Percentiles rank a stretch among this genome's conserved stretches.
Evolutionary conservation across 2,329 filamentous ascomycete species (phyloP).

Genomic region (Thielaviopsis populi): DNA sequence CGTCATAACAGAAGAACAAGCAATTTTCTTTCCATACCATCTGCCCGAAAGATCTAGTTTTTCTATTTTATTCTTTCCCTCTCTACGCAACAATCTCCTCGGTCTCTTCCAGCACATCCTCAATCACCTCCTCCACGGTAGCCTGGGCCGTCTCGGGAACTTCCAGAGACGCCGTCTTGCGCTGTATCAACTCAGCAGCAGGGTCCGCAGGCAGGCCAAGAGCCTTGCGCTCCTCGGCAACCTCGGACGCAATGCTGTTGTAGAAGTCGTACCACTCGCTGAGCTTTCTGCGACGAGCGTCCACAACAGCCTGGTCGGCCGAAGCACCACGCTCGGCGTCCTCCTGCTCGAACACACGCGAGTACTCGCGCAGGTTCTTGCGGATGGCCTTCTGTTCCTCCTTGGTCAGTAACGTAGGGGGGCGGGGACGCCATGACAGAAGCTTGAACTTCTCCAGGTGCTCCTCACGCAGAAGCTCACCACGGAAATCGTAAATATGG

Average conservation of each 20-base stretch:
- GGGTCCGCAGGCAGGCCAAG: constrained; percentile 52
- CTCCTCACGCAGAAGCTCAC: constrained; percentile 76
- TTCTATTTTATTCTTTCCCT: background rate
- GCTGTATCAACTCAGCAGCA: constrained; percentile 44
- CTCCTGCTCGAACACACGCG: constrained; percentile 84
- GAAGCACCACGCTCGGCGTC: constrained; percentile 87
- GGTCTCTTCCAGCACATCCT: constrained; percentile 70
- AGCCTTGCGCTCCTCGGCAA: constrained; percentile 54
- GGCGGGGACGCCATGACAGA: constrained; percentile 84
- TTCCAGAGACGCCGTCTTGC: constrained; percentile 39
- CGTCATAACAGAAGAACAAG: constrained; percentile 10
- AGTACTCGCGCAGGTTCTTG: constrained; percentile 97
- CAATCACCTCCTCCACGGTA: constrained; percentile 77
- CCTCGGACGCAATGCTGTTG: constrained; percentile 53
- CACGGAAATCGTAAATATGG: constrained; percentile 94
- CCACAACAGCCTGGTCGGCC: constrained; percentile 85
- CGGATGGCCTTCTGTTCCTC: constrained; percentile 96
- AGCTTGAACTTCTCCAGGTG: constrained; percentile 96
- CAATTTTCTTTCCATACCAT: constrained; percentile 15
- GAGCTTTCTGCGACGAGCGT: constrained; percentile 66
- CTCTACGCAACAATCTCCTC: constrained; percentile 52
- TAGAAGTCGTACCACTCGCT: constrained; percentile 85
- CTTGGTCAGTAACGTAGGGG: constrained; percentile 78
- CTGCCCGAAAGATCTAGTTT: constrained; percentile 10
- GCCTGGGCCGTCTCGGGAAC: constrained; percentile 38